phyloP scores from a whole-genome alignment of 1,284 basidiomycete genomes.

The Malassezia brasiliensis region DNA sequence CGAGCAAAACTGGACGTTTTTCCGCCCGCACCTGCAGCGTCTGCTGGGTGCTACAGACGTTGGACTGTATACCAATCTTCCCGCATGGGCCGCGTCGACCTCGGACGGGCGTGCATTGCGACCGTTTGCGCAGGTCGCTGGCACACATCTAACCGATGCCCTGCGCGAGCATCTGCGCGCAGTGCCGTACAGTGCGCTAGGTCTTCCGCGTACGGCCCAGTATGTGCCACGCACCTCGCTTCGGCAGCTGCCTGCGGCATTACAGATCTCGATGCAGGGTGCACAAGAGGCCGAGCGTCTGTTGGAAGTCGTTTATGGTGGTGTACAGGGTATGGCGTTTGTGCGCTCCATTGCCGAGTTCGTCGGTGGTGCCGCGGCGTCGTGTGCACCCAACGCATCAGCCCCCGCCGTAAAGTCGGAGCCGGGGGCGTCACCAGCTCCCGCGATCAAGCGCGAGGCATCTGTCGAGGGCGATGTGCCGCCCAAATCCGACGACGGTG shows the following conservation, averaged over 20 bases:
- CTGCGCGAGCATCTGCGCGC: constrained; percentile 9
- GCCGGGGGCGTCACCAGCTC: background rate
- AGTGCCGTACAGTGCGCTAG: constrained; percentile 10
- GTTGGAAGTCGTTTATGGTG: constrained; percentile 27
- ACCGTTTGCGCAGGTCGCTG: constrained; percentile 5
- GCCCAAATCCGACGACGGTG: background rate
- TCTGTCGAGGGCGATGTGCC: background rate
- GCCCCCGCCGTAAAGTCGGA: background rate
- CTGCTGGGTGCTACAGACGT: constrained; percentile 27
- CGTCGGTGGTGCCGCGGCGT: constrained; percentile 20
- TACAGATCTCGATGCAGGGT: constrained; percentile 15
- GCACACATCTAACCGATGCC: constrained; percentile 6
- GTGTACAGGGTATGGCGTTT: constrained; percentile 25
- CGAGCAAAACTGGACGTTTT: constrained; percentile 34
- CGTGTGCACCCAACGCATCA: background rate
- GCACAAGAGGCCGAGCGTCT: constrained; percentile 18
- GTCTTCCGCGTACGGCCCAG: constrained; percentile 15
- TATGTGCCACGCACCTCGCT: constrained; percentile 19
- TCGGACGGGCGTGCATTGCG: constrained; percentile 8
- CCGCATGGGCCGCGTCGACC: constrained; percentile 14
- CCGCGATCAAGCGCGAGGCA: background rate
- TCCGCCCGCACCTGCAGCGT: constrained; percentile 26
- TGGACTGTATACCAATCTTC: constrained; percentile 14
- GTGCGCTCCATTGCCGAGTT: constrained; percentile 31
- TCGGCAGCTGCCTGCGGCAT: constrained; percentile 9